A percentile compares a stretch with the other conserved stretches of the same genome.
phyloP scores from a whole-genome alignment of 768 basidiomycete species.

The Mycena filopes region DNA sequence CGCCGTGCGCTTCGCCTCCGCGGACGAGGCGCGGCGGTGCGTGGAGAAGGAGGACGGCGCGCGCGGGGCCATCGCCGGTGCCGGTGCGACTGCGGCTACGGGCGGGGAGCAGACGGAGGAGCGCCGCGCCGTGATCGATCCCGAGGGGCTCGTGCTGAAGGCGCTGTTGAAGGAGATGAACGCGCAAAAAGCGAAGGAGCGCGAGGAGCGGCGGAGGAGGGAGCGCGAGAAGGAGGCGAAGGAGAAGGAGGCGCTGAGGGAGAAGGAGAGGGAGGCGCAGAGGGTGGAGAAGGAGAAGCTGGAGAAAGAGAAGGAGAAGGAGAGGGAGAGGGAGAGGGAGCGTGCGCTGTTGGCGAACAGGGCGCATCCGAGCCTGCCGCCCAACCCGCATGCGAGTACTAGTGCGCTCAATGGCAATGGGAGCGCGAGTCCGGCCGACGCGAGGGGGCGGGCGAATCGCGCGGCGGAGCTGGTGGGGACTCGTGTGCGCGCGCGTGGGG shows the following conservation, averaged over 20 bases:
- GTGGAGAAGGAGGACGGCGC: conserved; percentile 75
- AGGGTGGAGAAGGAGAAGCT: conserved; percentile 38
- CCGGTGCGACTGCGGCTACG: conserved; percentile 24
- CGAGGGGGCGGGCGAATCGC: neutral
- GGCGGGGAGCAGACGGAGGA: conserved; percentile 66
- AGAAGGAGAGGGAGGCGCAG: conserved; percentile 38
- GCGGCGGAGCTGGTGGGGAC: neutral
- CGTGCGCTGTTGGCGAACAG: conserved; percentile 2
- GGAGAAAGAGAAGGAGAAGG: conserved; percentile 36
- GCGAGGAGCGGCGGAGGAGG: conserved; percentile 66
- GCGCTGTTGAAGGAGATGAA: conserved; percentile 74
- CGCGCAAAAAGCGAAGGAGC: conserved; percentile 53
- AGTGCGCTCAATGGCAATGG: neutral
- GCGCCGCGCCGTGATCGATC: conserved; percentile 84
- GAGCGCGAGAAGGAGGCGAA: conserved; percentile 48
- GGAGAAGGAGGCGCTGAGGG: conserved; percentile 29
- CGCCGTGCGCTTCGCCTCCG: conserved; percentile 71
- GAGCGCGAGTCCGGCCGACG: neutral
- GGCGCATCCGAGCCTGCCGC: conserved; percentile 18
- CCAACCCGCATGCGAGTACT: conserved; percentile 5
- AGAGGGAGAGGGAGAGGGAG: neutral
- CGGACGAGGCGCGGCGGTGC: conserved; percentile 77
- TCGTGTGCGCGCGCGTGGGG: neutral
- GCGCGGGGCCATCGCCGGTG: conserved; percentile 56
- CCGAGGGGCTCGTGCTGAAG: conserved; percentile 70